Percentiles rank a stretch among this genome's conserved stretches.
These are phyloP conservation scores for Diaporthe helianthi DNA, from an alignment of 2,329 filamentous ascomycete genomes.

Conservation along the genomic window DNA sequence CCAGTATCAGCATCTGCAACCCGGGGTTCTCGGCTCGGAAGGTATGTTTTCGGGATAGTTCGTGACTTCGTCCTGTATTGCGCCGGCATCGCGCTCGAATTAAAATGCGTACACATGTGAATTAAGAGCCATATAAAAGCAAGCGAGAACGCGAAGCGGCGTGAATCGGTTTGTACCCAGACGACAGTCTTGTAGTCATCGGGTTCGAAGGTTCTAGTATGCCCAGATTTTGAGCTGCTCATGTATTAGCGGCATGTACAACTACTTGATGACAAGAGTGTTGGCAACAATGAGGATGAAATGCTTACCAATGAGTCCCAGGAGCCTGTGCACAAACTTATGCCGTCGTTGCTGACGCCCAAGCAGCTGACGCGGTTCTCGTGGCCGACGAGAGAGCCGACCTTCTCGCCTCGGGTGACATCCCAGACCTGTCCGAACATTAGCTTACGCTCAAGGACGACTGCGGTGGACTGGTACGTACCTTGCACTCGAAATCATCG, in stretches of 20 bases:
- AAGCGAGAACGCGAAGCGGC: constrained; percentile 40
- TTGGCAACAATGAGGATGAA: background rate
- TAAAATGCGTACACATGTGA: constrained; percentile 49
- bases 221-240: constrained; percentile 85
- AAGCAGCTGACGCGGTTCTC: constrained; percentile 99
- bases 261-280: background rate
- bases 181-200: constrained; percentile 39
- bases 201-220: constrained; percentile 59
- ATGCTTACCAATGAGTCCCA: constrained; percentile 95
- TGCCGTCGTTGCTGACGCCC: constrained; percentile 98
- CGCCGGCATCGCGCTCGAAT: constrained; percentile 49
- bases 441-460: background rate
- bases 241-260: constrained; percentile 42
- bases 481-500: constrained; percentile 99
- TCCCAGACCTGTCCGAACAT: constrained; percentile 82
- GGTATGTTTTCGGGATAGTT: constrained; percentile 46
- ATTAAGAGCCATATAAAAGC: constrained; percentile 47
- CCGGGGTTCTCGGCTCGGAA: constrained; percentile 42
- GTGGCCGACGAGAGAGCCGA: constrained; percentile 94
- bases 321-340: constrained; percentile 98
- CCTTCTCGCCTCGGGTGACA: constrained; percentile 93
- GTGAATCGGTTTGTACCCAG: constrained; percentile 40
- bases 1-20: constrained; percentile 38
- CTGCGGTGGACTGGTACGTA: constrained; percentile 51
- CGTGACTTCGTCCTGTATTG: constrained; percentile 56